phyloP scores from a whole-genome alignment of 2,329 filamentous ascomycete species.

The Cladophialophora carrionii region DNA sequence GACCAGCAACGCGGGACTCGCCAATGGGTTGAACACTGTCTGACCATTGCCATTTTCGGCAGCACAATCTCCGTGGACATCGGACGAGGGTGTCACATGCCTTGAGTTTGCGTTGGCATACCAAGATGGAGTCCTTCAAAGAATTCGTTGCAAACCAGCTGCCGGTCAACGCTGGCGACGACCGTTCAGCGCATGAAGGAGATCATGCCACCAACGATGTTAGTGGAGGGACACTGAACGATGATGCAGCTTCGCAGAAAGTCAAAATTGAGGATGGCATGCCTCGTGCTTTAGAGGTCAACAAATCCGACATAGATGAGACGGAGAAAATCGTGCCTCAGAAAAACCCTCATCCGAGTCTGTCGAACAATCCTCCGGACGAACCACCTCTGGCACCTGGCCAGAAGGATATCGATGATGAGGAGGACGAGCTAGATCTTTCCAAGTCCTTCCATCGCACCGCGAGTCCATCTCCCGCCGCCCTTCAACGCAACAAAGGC shows the following conservation, averaged over 20 bases:
- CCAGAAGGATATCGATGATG: constrained; percentile 45
- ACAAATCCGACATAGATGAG: constrained; percentile 21
- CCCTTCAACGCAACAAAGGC: constrained; percentile 46
- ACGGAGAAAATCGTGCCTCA: constrained; percentile 26
- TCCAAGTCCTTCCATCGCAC: constrained; percentile 52
- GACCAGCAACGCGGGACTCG: background rate
- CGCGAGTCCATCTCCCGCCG: constrained; percentile 44
- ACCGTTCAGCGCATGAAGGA: constrained; percentile 41
- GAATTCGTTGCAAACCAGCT: constrained; percentile 28
- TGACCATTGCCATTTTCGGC: constrained; percentile 12
- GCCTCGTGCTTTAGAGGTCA: constrained; percentile 15
- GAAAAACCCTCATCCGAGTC: constrained; percentile 24
- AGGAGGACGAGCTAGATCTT: constrained; percentile 51
- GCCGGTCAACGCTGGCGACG: constrained; percentile 5
- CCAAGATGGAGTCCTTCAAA: constrained; percentile 32
- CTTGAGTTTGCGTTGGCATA: background rate
- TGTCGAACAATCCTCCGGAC: constrained; percentile 42
- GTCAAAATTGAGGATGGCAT: constrained; percentile 3
- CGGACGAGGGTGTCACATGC: background rate
- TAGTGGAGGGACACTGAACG: background rate
- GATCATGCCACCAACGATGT: constrained; percentile 3
- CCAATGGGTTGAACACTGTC: constrained; percentile 6
- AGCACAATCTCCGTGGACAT: background rate
- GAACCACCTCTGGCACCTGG: constrained; percentile 41
- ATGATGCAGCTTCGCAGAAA: constrained; percentile 6